These are phyloP conservation scores for Cladosporium sp. DNA, from an alignment of 2,329 filamentous ascomycete species.

Conservation along the genomic window DNA sequence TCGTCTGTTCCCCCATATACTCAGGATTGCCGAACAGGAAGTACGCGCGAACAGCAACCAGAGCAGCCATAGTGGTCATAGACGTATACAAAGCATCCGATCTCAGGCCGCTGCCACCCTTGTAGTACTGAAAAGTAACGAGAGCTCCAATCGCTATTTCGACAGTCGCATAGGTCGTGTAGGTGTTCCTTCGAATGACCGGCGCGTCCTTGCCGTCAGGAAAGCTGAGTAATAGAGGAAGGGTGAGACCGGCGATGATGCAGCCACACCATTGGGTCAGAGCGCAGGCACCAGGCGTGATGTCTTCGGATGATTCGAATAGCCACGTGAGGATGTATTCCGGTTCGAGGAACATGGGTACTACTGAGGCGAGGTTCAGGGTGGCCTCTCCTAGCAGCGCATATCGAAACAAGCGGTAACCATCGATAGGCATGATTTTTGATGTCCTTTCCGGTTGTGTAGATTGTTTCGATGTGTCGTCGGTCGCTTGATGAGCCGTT, in stretches of 20 bases:
- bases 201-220: constrained; percentile 20
- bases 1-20: constrained; percentile 21
- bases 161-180: constrained; percentile 21
- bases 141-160: constrained; percentile 24
- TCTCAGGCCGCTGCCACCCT: constrained; percentile 19
- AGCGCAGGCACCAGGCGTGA: constrained; percentile 22
- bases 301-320: constrained; percentile 17
- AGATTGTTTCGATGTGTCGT: too few relatives aligned
- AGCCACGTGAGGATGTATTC: constrained; percentile 20
- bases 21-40: constrained; percentile 21
- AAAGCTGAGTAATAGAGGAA: constrained; percentile 25
- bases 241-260: constrained; percentile 22
- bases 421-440: constrained; percentile 11
- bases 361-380: constrained; percentile 20
- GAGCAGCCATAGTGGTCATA: constrained; percentile 15
- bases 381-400: constrained; percentile 25
- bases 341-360: constrained; percentile 23
- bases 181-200: constrained; percentile 15
- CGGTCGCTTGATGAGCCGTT: too few relatives aligned
- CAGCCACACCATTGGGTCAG: constrained; percentile 24
- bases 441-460: too few relatives aligned
- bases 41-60: constrained; percentile 17
- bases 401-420: constrained; percentile 22
- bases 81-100: constrained; percentile 14
- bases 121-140: constrained; percentile 20